These are phyloP conservation scores for Mycosphaerella arachidis DNA, from an alignment of 2,329 filamentous ascomycete species.

Conservation along the genomic window DNA sequence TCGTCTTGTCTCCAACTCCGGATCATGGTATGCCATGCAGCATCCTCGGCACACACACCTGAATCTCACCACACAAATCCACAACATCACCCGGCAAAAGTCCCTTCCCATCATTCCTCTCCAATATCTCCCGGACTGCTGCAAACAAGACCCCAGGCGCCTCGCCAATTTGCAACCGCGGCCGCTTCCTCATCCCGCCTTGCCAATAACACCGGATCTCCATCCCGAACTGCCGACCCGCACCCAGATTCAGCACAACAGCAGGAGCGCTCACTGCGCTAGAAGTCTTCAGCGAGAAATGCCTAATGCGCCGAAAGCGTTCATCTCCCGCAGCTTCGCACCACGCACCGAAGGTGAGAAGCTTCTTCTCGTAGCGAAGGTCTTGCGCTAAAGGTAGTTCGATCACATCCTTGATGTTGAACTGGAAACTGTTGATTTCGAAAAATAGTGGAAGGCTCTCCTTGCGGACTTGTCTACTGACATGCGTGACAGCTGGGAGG, in stretches of 20 bases:
- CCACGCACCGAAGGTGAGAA: constrained; percentile 3
- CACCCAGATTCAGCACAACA: neutral
- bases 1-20: no score
- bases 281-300: neutral
- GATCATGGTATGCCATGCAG: neutral
- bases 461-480: neutral
- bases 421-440: constrained; percentile 2
- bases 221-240: neutral
- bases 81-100: neutral
- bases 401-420: constrained; percentile 6
- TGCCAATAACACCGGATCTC: constrained; percentile 2
- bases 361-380: neutral
- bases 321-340: neutral
- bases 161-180: neutral
- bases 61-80: neutral
- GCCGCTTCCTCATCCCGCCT: neutral
- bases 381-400: constrained; percentile 1
- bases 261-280: neutral
- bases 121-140: neutral
- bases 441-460: constrained; percentile 1
- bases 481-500: constrained; percentile 1
- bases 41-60: neutral
- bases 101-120: neutral
- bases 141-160: neutral
- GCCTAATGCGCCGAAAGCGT: neutral